Evolutionary conservation across 306 rosid species (phyloP).

Genomic region (Begonia loranthoides): DNA sequence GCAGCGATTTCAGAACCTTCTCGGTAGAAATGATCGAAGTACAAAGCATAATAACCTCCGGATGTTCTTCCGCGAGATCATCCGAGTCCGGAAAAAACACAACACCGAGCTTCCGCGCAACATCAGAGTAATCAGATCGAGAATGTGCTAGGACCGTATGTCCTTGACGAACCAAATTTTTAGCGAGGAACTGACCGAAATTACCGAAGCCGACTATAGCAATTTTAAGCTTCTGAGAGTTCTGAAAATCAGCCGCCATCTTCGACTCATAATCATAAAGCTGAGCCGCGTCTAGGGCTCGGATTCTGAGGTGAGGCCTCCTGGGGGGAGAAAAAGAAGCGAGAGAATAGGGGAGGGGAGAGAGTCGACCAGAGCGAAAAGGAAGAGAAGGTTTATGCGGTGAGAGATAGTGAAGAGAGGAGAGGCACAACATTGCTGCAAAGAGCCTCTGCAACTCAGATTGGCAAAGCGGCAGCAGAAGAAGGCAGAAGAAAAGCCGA

Average conservation of each 20-base stretch:
- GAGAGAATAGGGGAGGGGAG: not conserved
- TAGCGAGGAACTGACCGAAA: constrained; percentile 72
- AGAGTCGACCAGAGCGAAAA: constrained; percentile 3
- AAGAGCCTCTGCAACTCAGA: constrained; percentile 8
- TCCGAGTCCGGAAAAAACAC: constrained; percentile 39
- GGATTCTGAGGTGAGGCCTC: constrained; percentile 18
- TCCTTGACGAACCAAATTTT: constrained; percentile 46
- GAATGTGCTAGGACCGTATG: constrained; percentile 66
- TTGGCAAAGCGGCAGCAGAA: too few relatives aligned
- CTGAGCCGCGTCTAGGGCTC: constrained; percentile 65
- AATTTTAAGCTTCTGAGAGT: constrained; percentile 42
- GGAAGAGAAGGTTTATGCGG: constrained; percentile 6
- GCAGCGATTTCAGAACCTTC: constrained; percentile 40
- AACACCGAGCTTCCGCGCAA: constrained; percentile 37
- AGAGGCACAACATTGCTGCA: constrained; percentile 19
- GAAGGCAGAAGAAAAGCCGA: too few relatives aligned
- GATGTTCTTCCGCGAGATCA: constrained; percentile 79
- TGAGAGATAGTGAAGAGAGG: constrained; percentile 17
- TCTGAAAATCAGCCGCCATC: constrained; percentile 30
- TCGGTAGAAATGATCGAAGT: constrained; percentile 56
- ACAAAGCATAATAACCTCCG: constrained; percentile 59
- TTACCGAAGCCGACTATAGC: constrained; percentile 66
- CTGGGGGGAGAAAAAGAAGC: constrained; percentile 3
- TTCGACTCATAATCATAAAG: constrained; percentile 50
- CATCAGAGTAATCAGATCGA: constrained; percentile 37